A percentile compares a stretch with the other conserved stretches of the same genome.
These are phyloP conservation scores for Leccinum pachyderme DNA, from an alignment of 1,284 basidiomycete species.

Conservation along the genomic window DNA sequence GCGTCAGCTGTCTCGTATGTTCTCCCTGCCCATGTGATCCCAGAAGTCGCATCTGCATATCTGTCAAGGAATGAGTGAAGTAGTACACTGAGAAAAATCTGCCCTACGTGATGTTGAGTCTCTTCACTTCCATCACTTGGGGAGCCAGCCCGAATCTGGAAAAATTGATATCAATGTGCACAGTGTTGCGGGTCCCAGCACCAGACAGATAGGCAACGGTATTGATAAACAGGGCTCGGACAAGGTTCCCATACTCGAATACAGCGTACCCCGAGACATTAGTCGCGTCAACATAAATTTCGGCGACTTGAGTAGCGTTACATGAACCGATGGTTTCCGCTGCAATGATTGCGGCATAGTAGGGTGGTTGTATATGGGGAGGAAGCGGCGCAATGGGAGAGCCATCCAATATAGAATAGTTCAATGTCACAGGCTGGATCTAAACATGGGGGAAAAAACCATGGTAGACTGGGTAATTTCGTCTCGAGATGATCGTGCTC, in stretches of 20 bases:
- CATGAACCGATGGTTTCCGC: slow-evolving; percentile 42
- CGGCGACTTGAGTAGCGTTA: slow-evolving; percentile 44
- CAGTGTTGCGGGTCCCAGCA: slow-evolving; percentile 36
- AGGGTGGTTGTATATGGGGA: slow-evolving; percentile 58
- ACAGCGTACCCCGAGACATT: slow-evolving; percentile 62
- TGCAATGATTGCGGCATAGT: slow-evolving; percentile 57
- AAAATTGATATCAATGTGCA: slow-evolving; percentile 46
- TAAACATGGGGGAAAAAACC: slow-evolving; percentile 20
- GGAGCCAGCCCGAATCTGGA: slow-evolving; percentile 20
- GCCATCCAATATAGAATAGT: slow-evolving; percentile 52
- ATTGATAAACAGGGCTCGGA: slow-evolving; percentile 58
- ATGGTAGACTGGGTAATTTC: not conserved
- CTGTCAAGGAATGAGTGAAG: slow-evolving; percentile 28
- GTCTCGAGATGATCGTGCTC: slow-evolving; percentile 6
- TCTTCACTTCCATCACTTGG: slow-evolving; percentile 40
- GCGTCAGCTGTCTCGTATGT: slow-evolving; percentile 59
- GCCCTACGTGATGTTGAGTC: slow-evolving; percentile 44
- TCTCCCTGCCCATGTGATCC: slow-evolving; percentile 63
- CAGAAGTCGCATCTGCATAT: slow-evolving; percentile 54
- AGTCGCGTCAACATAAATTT: slow-evolving; percentile 50
- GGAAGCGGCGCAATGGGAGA: slow-evolving; percentile 46
- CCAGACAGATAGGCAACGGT: slow-evolving; percentile 48
- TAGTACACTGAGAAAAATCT: not conserved
- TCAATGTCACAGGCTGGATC: slow-evolving; percentile 56
- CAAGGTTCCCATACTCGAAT: slow-evolving; percentile 47